Evolutionary conservation across 129 eudicot species (phyloP), one percentile per base, ranked within the genome.

Genomic region (Flaveria sonorensis): DNA sequence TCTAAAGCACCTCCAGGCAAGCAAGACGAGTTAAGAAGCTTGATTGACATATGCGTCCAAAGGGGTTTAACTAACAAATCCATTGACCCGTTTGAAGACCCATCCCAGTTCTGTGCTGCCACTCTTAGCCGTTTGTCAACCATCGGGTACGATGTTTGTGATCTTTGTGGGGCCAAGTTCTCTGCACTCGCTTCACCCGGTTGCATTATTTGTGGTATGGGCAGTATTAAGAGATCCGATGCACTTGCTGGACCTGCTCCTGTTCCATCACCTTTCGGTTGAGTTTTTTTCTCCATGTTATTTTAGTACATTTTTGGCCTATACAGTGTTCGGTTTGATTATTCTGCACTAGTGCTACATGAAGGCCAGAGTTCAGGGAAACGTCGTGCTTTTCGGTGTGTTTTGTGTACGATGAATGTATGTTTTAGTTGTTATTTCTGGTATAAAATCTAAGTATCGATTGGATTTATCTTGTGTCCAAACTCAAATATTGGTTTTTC

Each of bases 171-270:
- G 73, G 96, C 99, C 73, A 94, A 94, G 36, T 94, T 94, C 77
- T 87, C 99, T 20, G 99, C 99, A 14, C 88, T 94, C 36, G 88
- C 97, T 7, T 69, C 97, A 23, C 97, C 97, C 2, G 99, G 99
- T 28, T 94, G 99, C 83, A 94, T 94, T 63, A 91, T 94, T 19
- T 94, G 99, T 80, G 99, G 99, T 59, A 94, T 94, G 99, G 99
- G 99, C 76, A 89, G 97, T 88, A 91, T 94, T 43, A 94, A 91
- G 76, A 85, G 99, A 81, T 94, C 99, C 7, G 99, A 94, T 80
- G 88, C 97, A 20, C 88, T 94, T 64, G 87, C 86, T 5, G 99
- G 90, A 66, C 96, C 97, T 19, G 93, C 85, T 73, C 96, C 96
- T 81, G 93, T 88, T 82, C 97, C 97, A 66, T 81, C 99, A 2